phyloP scores from a whole-genome alignment of 306 rosid genomes.

The Quercus wislizeni region DNA sequence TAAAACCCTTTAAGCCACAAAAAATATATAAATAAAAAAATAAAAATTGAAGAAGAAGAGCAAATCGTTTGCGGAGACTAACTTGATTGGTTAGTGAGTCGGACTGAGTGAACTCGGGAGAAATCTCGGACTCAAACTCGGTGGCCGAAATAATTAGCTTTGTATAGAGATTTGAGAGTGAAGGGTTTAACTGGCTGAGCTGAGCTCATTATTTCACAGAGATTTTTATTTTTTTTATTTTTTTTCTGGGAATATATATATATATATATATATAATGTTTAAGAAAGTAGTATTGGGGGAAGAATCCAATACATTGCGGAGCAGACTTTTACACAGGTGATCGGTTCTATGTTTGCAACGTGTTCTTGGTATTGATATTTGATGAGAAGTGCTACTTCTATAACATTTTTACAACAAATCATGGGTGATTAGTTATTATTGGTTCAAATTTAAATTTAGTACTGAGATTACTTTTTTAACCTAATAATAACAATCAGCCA shows the following conservation, averaged over 20 bases:
- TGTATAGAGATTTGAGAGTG: not conserved
- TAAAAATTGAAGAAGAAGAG: not conserved
- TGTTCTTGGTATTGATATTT: too few species aligned
- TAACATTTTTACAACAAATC: too few species aligned
- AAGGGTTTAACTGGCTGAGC: not conserved
- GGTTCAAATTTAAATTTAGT: too few species aligned
- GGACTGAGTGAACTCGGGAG: constrained; percentile 4
- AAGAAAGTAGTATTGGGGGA: too few species aligned
- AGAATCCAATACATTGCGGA: too few species aligned
- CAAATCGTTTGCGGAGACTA: not conserved
- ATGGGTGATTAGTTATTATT: too few species aligned
- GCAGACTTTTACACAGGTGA: too few species aligned
- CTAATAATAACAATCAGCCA: too few species aligned
- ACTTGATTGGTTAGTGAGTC: constrained; percentile 6
- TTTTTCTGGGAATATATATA: not conserved
- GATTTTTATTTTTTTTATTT: not conserved
- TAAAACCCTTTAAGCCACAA: not conserved
- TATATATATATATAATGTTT: too few species aligned
- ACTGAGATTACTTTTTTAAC: too few species aligned
- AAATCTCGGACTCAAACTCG: not conserved
- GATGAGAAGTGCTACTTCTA: too few species aligned
- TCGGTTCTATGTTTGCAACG: too few species aligned
- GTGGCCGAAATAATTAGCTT: not conserved
- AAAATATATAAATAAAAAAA: not conserved
- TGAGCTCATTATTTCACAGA: not conserved